Conservation (phyloP, 352 stramenopile genomes). For the Plasmopara viticola region DNA sequence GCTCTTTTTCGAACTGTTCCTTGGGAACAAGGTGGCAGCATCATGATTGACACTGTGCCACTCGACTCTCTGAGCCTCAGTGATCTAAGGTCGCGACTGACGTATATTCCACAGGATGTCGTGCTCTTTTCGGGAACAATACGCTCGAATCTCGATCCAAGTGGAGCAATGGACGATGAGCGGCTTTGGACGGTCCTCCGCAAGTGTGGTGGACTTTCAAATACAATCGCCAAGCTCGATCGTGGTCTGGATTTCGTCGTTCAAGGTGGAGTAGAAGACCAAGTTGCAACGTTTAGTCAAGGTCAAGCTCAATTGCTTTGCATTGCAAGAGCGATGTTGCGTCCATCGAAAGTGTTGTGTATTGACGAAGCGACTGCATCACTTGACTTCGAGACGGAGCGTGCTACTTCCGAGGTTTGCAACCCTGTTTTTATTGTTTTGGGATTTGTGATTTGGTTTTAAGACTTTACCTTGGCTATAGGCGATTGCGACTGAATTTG, state of each 20-base stretch:
- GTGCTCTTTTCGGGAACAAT: slow-evolving; percentile 80
- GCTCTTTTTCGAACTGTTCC: slow-evolving; percentile 68
- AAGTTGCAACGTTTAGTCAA: slow-evolving; percentile 49
- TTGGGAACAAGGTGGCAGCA: slow-evolving; percentile 39
- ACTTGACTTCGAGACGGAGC: slow-evolving; percentile 88
- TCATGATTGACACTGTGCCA: slow-evolving; percentile 71
- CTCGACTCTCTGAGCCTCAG: slow-evolving; percentile 53
- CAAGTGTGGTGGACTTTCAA: slow-evolving; percentile 41
- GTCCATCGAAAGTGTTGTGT: slow-evolving; percentile 90
- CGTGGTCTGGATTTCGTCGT: slow-evolving; percentile 47
- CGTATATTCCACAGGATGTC: slow-evolving; percentile 80
- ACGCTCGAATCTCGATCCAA: slow-evolving; percentile 82
- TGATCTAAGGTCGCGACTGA: slow-evolving; percentile 59
- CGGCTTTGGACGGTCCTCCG: slow-evolving; percentile 52
- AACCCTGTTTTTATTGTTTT: neutral
- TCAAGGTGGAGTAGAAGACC: slow-evolving; percentile 29
- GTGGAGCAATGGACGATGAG: slow-evolving; percentile 29
- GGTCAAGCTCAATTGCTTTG: slow-evolving; percentile 74
- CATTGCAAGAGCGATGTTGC: slow-evolving; percentile 75
- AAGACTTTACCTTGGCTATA: slow-evolving; percentile 23
- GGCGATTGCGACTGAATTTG: slow-evolving; percentile 91
- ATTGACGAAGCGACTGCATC: slow-evolving; percentile 89
- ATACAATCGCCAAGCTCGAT: slow-evolving; percentile 34
- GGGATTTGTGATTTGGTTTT: neutral
- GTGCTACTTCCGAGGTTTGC: slow-evolving; percentile 57